Evolutionary conservation across 495 filamentous ascomycete genomes (phyloP).

Genomic region (Astrothelium subdiscretum): DNA sequence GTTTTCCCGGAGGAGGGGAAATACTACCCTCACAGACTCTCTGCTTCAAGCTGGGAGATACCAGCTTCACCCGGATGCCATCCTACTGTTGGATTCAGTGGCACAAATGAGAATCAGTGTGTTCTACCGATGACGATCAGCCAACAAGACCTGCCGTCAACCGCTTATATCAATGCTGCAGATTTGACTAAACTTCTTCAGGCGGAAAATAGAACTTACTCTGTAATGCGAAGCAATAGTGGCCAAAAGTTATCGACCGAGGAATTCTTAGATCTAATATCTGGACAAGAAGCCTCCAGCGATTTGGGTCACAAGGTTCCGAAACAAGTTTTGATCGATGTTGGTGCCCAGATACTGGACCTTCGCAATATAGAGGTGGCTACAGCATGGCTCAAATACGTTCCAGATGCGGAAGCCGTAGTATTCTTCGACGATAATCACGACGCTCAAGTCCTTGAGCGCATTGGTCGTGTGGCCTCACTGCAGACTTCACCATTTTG

Average conservation of each 20-base stretch:
- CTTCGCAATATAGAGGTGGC: slow-evolving; percentile 46
- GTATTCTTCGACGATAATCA: slow-evolving; percentile 40
- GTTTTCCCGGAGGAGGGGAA: slow-evolving; percentile 58
- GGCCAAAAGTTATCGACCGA: slow-evolving; percentile 7
- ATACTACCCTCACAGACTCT: slow-evolving; percentile 52
- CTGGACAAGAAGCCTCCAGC: slow-evolving; percentile 30
- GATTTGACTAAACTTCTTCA: slow-evolving; percentile 48
- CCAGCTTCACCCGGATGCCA: slow-evolving; percentile 32
- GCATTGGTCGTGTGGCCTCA: slow-evolving; percentile 33
- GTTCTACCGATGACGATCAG: slow-evolving; percentile 44
- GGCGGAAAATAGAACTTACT: slow-evolving; percentile 37
- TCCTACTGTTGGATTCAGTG: slow-evolving; percentile 56
- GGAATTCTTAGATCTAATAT: slow-evolving; percentile 4
- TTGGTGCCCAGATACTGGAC: slow-evolving; percentile 63
- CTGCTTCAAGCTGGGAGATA: slow-evolving; percentile 61
- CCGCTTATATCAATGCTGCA: slow-evolving; percentile 52
- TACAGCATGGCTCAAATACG: slow-evolving; percentile 35
- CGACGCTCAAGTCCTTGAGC: slow-evolving; percentile 36
- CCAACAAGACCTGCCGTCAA: slow-evolving; percentile 44
- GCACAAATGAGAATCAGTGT: slow-evolving; percentile 54
- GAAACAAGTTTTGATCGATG: slow-evolving; percentile 54
- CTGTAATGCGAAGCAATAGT: slow-evolving; percentile 13
- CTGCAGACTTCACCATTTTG: slow-evolving; percentile 50
- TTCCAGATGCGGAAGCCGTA: slow-evolving; percentile 27
- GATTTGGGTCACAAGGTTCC: slow-evolving; percentile 31